phyloP scores from a whole-genome alignment of 75 land plant genomes.

The Pinus albicaulis region DNA sequence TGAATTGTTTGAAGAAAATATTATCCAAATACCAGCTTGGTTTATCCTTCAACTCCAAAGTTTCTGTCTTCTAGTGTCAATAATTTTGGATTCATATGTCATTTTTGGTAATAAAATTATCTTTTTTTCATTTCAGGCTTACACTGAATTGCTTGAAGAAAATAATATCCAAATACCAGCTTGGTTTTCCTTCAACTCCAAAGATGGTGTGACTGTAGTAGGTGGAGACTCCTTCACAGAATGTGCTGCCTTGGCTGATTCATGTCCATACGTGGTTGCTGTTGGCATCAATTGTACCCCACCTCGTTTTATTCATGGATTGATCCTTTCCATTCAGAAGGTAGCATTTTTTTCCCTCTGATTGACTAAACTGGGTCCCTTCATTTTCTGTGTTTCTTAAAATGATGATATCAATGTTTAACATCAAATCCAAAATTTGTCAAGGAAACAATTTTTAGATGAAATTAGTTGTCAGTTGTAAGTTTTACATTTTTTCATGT shows the following conservation, averaged over 20 bases:
- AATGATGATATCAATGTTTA: neutral
- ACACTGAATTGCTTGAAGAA: slow-evolving; percentile 80
- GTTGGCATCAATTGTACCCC: slow-evolving; percentile 97
- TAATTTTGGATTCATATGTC: neutral
- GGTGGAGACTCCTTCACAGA: slow-evolving; percentile 77
- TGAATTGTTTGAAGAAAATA: no score
- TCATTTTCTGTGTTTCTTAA: neutral
- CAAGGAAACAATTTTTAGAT: no score
- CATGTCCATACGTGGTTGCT: slow-evolving; percentile 67
- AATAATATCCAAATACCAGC: slow-evolving; percentile 72
- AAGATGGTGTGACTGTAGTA: slow-evolving; percentile 83
- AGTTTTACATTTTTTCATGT: no score
- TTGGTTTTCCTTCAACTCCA: slow-evolving; percentile 97
- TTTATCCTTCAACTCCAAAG: no score
- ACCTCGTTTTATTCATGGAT: slow-evolving; percentile 78
- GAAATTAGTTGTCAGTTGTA: no score
- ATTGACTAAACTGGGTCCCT: neutral
- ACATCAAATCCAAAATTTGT: no score
- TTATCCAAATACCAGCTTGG: no score
- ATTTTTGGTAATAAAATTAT: no score
- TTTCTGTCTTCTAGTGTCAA: neutral
- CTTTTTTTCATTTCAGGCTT: slow-evolving; percentile 52
- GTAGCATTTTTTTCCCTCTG: slow-evolving; percentile 26
- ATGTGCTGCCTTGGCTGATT: slow-evolving; percentile 74
- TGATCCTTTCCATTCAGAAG: slow-evolving; percentile 63